phyloP scores from a whole-genome alignment of 2,329 filamentous ascomycete genomes.

The Chaetomium olivaceum region DNA sequence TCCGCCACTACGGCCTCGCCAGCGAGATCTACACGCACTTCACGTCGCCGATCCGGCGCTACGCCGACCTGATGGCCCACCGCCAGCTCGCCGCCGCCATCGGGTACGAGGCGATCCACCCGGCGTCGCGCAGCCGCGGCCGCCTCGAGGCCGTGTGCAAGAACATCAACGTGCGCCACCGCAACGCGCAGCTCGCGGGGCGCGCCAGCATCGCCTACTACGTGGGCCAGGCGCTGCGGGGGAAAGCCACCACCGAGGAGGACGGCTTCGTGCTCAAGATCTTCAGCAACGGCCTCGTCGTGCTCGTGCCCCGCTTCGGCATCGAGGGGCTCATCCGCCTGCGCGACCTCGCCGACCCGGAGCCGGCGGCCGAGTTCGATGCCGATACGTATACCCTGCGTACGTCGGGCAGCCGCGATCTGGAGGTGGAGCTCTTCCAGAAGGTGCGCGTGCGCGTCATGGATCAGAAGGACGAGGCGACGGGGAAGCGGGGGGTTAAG shows the following conservation, averaged over 20 bases:
- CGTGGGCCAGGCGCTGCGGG: constrained; percentile 92
- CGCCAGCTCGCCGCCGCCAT: constrained; percentile 94
- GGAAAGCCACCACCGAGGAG: constrained; percentile 66
- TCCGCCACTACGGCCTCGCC: constrained; percentile 94
- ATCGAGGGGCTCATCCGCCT: constrained; percentile 90
- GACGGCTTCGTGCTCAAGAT: constrained; percentile 97
- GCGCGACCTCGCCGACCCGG: constrained; percentile 75
- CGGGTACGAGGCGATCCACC: constrained; percentile 83
- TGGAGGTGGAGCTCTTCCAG: constrained; percentile 81
- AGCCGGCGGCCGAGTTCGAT: constrained; percentile 81
- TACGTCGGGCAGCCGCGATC: constrained; percentile 55
- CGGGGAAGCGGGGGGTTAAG: constrained; percentile 91
- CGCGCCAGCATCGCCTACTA: constrained; percentile 96
- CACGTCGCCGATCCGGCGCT: constrained; percentile 93
- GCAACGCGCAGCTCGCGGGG: constrained; percentile 94
- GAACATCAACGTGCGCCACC: constrained; percentile 97
- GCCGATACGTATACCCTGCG: constrained; percentile 78
- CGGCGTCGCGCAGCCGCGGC: constrained; percentile 75
- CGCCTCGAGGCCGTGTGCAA: constrained; percentile 93
- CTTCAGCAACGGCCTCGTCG: constrained; percentile 95
- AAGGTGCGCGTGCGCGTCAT: constrained; percentile 87
- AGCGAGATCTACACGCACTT: constrained; percentile 99
- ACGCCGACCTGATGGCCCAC: constrained; percentile 94
- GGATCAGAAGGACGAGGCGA: constrained; percentile 90
- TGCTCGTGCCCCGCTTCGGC: constrained; percentile 92